Evolutionary conservation across 1,284 basidiomycete genomes (phyloP).

Genomic region (Ceratobasidium sp.): DNA sequence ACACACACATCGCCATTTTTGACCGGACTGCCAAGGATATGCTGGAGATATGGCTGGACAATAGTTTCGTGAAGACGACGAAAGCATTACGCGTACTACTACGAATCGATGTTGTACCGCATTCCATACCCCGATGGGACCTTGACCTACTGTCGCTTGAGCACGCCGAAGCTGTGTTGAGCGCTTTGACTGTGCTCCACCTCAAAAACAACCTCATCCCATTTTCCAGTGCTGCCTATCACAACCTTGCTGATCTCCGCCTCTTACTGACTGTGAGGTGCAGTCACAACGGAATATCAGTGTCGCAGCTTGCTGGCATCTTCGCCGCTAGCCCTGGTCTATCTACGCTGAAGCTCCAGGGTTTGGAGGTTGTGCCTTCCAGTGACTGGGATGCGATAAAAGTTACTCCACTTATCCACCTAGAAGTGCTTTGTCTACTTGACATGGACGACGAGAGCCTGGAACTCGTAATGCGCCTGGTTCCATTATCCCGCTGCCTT

Average conservation of each 20-base stretch:
- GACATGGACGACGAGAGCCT: not conserved
- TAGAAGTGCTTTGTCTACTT: not conserved
- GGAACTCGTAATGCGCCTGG: not conserved
- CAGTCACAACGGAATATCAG: no score
- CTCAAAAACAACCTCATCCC: not conserved
- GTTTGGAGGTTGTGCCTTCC: not conserved
- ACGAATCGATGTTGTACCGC: not conserved
- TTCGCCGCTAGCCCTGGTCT: not conserved
- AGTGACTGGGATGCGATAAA: not conserved
- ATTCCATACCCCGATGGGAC: not conserved
- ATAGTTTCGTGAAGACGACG: no score
- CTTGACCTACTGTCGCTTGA: not conserved
- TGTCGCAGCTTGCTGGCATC: not conserved
- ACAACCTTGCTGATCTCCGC: no score
- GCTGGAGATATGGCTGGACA: no score
- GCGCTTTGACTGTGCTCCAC: not conserved
- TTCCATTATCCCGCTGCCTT: not conserved
- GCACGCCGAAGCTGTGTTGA: not conserved
- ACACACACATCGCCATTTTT: no score
- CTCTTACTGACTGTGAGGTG: no score
- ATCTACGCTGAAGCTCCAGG: not conserved
- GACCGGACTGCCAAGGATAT: no score
- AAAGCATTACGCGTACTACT: no score
- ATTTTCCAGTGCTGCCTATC: not conserved
- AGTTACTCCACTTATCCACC: not conserved